Evolutionary conservation across 768 basidiomycete species (phyloP), one percentile per base, ranked within the genome.

Genomic region (Mycena capillaripes): DNA sequence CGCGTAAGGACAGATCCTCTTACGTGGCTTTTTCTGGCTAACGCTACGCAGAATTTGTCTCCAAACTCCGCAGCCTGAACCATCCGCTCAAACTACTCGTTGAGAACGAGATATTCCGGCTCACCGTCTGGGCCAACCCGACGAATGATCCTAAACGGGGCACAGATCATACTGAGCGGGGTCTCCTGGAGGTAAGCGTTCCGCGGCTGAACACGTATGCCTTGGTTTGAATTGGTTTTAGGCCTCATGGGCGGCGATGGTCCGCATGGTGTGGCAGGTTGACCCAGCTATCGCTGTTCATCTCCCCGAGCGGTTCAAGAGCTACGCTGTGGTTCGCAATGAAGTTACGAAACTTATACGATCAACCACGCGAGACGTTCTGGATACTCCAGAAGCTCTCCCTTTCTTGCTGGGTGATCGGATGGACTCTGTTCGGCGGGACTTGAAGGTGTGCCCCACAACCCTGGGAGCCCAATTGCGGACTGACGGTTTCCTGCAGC

Each of bases 81-180:
- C 86, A 89, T 23, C 92, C 97, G 0, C 84, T 98, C n/a, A 88
- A 92, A 25, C 82, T 97, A 10, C 87, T 99, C 16, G 91, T 96
- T 9, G 96, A 97, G 81, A 97, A 95, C 78, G 98, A 99, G 80
- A 91, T 98, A 50, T 90, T 88, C 76, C 89, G 97, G 19, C 82
- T 99, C 50, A 88, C 85, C 5, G 97, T 99, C 10, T 99, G 98
- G 98, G 86, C 86, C 52, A 99, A 99, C 81, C 95, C 96, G 0
- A 87, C 88, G 34, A 93, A 92, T 70, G 97, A 98, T 72, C 76
- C 86, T 6, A 90, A 88, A 75, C 90, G 92, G 73, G 93, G 93
- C 21, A 77, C 80, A 1, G 93, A 96, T 78, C 84, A 92, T 52
- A 76, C 87, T 44, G 79, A 95, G 80, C 86, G 89, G 72, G 86